Base-by-base conservation (phyloP, 352 stramenopile genomes). In the Phytophthora niederhauseri region DNA sequence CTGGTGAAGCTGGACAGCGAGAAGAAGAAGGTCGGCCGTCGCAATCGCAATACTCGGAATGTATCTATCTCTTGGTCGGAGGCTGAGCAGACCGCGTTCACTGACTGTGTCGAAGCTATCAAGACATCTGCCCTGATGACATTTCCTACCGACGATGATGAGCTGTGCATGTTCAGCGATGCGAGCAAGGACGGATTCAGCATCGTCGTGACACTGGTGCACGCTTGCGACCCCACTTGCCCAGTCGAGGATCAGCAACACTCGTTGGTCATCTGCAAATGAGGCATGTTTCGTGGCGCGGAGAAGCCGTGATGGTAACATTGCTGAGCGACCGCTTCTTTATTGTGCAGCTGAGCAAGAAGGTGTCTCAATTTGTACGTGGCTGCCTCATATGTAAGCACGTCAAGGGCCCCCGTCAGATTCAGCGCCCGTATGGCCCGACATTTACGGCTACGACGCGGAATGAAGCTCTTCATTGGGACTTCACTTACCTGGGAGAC, bases 201-300 rank as follows among this genome's bases (percentile, higher is more conserved):
- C 20, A 46, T 63, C 9, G 0, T 20, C 6, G 14, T 48, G 0
- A 48, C 14, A 7, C 1, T 64, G 24, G 58, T 73, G 1, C 20
- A 20, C 0, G 1, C n/a, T 0, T 68, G 28, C 31, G 26, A 67
- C n/a, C 4, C 6, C 4, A 36, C 17, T 3, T 12, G 50, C 3
- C 48, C 30, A 1, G 43, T 78, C 0, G 30, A 61, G 11, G 49
- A 67, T 8, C 59, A 72, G 36, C 8, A 68, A 0, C 61, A 78
- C 12, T 31, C 36, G 5, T 7, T 73, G 3, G 45, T 70, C 0
- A 52, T 62, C 0, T 79, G 53, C 28, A 64, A 68, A 24, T 61
- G 54, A 4, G 57, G 58, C 0, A 14, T 56, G 12, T 73, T 68
- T 4, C 49, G 22, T 46, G 60, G 5, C 20, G 63, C 5, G 49